Conservation (phyloP, 805 yeast genomes). For the Yarrowia osloensis region DNA sequence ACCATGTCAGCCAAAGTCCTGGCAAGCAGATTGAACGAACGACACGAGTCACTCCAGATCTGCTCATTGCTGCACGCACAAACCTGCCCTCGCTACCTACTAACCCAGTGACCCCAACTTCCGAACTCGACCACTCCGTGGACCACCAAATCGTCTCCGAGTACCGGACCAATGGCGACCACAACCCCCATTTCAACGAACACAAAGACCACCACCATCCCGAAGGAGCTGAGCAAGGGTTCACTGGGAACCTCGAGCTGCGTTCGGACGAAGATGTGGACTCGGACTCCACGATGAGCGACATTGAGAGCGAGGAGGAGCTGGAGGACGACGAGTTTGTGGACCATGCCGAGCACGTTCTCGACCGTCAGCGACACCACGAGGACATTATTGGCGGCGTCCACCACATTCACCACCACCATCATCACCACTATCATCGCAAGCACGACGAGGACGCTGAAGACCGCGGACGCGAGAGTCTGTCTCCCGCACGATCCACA, state of each 20-base stretch:
- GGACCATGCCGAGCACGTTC: conserved; percentile 16
- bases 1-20: too few species aligned
- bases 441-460: background rate
- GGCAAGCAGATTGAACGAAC: too few species aligned
- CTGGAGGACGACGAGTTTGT: conserved; percentile 17
- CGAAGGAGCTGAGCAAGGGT: conserved; percentile 17
- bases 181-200: background rate
- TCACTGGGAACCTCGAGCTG: conserved; percentile 22
- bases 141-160: background rate
- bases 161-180: background rate
- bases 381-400: conserved; percentile 17
- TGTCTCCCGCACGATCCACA: background rate
- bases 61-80: background rate
- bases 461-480: background rate
- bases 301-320: conserved; percentile 19
- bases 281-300: conserved; percentile 6
- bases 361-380: conserved; percentile 11
- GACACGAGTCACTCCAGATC: too few species aligned
- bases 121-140: background rate
- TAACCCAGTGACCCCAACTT: conserved; percentile 16
- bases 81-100: background rate
- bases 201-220: conserved; percentile 8
- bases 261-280: conserved; percentile 10
- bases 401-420: conserved; percentile 8
- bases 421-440: background rate